phyloP scores from a whole-genome alignment of 1,284 basidiomycete genomes.

The Tylopilus sp. region DNA sequence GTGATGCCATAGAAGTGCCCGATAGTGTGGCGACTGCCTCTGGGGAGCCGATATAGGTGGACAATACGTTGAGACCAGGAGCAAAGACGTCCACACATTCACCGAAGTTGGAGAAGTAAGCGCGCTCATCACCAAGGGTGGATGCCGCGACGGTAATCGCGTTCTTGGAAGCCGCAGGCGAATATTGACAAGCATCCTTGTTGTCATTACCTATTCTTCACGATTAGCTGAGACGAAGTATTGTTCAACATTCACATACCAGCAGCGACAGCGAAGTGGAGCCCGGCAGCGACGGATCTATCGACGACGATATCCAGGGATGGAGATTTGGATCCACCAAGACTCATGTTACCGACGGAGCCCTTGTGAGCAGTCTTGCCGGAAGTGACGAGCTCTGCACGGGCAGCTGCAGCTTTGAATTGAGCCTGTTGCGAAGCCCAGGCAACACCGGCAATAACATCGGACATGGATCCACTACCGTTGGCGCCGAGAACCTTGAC shows the following conservation, averaged over 20 bases:
- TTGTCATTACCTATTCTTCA: slow-evolving; percentile 53
- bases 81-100: slow-evolving; percentile 81
- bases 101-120: slow-evolving; percentile 86
- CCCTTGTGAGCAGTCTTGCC: slow-evolving; percentile 83
- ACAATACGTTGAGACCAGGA: slow-evolving; percentile 79
- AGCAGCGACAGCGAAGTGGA: slow-evolving; percentile 95
- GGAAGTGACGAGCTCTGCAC: slow-evolving; percentile 57
- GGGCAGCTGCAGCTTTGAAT: slow-evolving; percentile 54
- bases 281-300: slow-evolving; percentile 75
- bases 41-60: slow-evolving; percentile 66
- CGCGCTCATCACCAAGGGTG: slow-evolving; percentile 76
- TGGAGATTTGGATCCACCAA: slow-evolving; percentile 93
- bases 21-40: slow-evolving; percentile 66
- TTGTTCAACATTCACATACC: slow-evolving; percentile 47
- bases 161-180: slow-evolving; percentile 71
- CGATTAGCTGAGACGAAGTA: background rate
- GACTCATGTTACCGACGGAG: slow-evolving; percentile 97
- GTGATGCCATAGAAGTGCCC: slow-evolving; percentile 71
- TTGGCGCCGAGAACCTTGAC: slow-evolving; percentile 97
- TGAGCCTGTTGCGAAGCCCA: slow-evolving; percentile 76
- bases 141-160: slow-evolving; percentile 88
- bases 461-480: slow-evolving; percentile 94
- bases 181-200: slow-evolving; percentile 77
- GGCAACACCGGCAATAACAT: slow-evolving; percentile 84
- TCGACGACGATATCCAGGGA: slow-evolving; percentile 87